Percentiles rank a stretch among this genome's conserved stretches.
Evolutionary conservation across 1,284 basidiomycete species (phyloP).

Genomic region (Ustilago hordei): DNA sequence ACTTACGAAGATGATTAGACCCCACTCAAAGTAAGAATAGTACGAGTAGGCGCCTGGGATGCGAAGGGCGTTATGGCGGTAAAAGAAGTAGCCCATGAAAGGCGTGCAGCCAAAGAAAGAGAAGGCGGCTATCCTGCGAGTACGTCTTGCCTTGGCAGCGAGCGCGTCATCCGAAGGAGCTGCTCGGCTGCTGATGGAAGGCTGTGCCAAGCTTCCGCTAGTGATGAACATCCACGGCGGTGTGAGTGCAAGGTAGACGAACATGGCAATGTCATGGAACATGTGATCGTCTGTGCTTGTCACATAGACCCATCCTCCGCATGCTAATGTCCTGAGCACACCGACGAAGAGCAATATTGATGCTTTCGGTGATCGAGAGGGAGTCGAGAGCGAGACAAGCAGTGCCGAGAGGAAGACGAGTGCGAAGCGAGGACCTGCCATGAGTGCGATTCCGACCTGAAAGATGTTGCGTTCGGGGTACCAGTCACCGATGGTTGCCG

Average conservation of each 20-base stretch:
- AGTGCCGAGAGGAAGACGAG: slow-evolving; percentile 79
- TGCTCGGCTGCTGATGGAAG: not conserved
- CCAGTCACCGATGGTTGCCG: slow-evolving; percentile 88
- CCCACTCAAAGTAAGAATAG: slow-evolving; percentile 67
- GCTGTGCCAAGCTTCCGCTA: slow-evolving; percentile 52
- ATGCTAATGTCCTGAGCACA: slow-evolving; percentile 81
- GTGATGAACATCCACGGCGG: slow-evolving; percentile 78
- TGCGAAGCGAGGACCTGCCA: slow-evolving; percentile 79
- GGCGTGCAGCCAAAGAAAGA: slow-evolving; percentile 64
- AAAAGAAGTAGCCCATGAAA: slow-evolving; percentile 64
- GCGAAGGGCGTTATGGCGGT: slow-evolving; percentile 59
- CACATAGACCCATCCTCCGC: slow-evolving; percentile 93
- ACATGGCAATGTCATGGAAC: slow-evolving; percentile 89
- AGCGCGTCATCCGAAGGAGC: slow-evolving; percentile 19
- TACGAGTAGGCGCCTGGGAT: slow-evolving; percentile 63
- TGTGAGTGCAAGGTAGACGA: slow-evolving; percentile 72
- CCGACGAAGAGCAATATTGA: slow-evolving; percentile 75
- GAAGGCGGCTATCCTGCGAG: slow-evolving; percentile 47
- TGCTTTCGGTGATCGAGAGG: slow-evolving; percentile 32
- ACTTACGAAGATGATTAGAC: slow-evolving; percentile 63
- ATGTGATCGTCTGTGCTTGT: slow-evolving; percentile 83
- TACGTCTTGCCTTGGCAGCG: slow-evolving; percentile 47
- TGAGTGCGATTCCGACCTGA: slow-evolving; percentile 87
- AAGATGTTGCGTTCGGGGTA: slow-evolving; percentile 89
- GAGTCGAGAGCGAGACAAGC: slow-evolving; percentile 55